Base-by-base conservation (phyloP, 2,329 filamentous ascomycete species). In the Pseudogymnoascus sp. region DNA sequence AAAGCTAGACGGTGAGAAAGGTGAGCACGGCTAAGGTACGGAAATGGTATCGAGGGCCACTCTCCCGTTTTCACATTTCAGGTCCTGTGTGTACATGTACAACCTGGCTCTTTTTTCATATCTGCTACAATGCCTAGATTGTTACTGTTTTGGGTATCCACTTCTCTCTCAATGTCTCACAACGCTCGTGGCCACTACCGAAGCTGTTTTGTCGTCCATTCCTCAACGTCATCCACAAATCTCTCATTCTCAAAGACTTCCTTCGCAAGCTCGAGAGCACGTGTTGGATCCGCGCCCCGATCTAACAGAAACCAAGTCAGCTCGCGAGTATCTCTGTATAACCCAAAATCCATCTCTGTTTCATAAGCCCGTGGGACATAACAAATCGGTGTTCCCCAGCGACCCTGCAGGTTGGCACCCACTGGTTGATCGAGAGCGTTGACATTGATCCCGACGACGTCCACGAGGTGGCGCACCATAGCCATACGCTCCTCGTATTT, bases 381-480 rank as follows among this genome's bases (percentile, higher is more conserved):
- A 35, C 60, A 62, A 7, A 60, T 21, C 52, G 48, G 60, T 18
- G 48, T 64, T 25, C 48, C 33, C 27, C 60, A 64, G 12, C 21
- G 36, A 21, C 29, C 33, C 25, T 13, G 15, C 37, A 59, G n/a
- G 4, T 13, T 29, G 9, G 5, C 8, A 12, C 52, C 52, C 4
- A 13, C 13, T 58, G 52, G 52, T 15, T 35, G 5, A 15, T 59
- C 42, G 40, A 12, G 36, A n/a, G 60, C 60, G 9, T 63, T 62
- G 13, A 62, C 45, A 35, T 63, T 45, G 36, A 63, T 33, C 48
- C 31, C 21, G 33, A 63, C 40, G 9, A 45, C 39, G 35, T 63
- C 62, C 12, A 63, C 60, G 6, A 63, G 62, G 31, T 63, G 62
- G 13, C 45, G 60, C 29, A 62, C 60, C 62, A 63, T 62, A 29